A percentile compares a stretch with the other conserved stretches of the same genome.
phyloP scores from a whole-genome alignment of 1,284 basidiomycete species.

The Coriolopsis trogii region DNA sequence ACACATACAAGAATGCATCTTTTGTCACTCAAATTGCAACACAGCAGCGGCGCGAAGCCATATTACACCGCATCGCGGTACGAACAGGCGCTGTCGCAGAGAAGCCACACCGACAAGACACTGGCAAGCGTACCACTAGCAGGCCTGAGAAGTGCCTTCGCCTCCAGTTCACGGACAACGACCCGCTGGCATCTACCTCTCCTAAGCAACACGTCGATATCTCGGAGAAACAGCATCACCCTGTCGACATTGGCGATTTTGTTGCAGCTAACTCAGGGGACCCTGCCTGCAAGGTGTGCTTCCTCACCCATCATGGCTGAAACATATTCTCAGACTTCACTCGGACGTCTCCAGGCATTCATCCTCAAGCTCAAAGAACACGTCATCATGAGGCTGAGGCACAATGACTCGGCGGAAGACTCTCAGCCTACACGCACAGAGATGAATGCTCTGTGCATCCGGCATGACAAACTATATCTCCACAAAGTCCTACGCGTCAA shows the following conservation, averaged over 20 bases:
- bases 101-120: too few relatives aligned
- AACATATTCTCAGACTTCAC: neutral
- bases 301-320: neutral
- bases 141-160: neutral
- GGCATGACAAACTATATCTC: conserved; percentile 33
- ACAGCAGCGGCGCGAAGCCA: conserved; percentile 9
- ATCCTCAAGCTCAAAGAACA: conserved; percentile 26
- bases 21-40: conserved; percentile 28
- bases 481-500: conserved; percentile 39
- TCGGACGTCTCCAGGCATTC: conserved; percentile 24
- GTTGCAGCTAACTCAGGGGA: neutral
- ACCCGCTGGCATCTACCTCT: neutral
- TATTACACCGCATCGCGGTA: neutral
- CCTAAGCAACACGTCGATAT: conserved; percentile 7
- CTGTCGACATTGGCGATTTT: neutral
- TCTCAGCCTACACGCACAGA: conserved; percentile 19
- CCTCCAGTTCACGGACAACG: neutral
- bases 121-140: too few relatives aligned
- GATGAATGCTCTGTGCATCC: conserved; percentile 23
- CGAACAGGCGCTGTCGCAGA: too few relatives aligned
- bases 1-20: conserved; percentile 35
- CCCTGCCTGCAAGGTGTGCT: neutral
- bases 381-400: conserved; percentile 20
- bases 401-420: conserved; percentile 17
- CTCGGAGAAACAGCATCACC: conserved; percentile 3